These are phyloP conservation scores for Dioscorea alata DNA, from an alignment of 106 monocot genomes.

Conservation along the genomic window DNA sequence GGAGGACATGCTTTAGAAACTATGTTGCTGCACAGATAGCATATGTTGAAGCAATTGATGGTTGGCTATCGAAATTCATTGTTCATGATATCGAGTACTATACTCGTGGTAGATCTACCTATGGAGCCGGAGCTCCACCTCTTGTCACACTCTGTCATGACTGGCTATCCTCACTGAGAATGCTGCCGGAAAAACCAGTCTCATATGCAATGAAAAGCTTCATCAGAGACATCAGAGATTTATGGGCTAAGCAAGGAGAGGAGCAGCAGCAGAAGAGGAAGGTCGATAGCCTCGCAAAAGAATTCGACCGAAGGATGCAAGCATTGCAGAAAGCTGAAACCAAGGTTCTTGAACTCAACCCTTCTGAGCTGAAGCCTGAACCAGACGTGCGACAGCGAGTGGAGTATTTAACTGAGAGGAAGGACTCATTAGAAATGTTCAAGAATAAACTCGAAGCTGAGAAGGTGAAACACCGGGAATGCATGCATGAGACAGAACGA, in stretches of 20 bases:
- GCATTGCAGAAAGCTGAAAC: slow-evolving; percentile 67
- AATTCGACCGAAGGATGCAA: slow-evolving; percentile 47
- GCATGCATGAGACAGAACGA: slow-evolving; percentile 72
- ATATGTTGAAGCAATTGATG: slow-evolving; percentile 77
- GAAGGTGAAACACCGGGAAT: slow-evolving; percentile 68
- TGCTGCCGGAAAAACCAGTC: slow-evolving; percentile 58
- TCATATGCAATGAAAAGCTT: slow-evolving; percentile 58
- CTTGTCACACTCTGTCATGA: slow-evolving; percentile 59
- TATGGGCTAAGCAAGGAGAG: slow-evolving; percentile 82
- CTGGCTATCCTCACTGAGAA: slow-evolving; percentile 52
- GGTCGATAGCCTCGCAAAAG: slow-evolving; percentile 77
- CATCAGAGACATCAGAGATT: slow-evolving; percentile 41
- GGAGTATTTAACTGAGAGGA: slow-evolving; percentile 58
- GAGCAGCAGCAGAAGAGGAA: slow-evolving; percentile 94
- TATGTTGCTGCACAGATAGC: slow-evolving; percentile 66
- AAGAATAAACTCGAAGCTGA: slow-evolving; percentile 60
- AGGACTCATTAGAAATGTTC: slow-evolving; percentile 41
- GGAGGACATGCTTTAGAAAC: slow-evolving; percentile 60
- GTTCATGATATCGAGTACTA: slow-evolving; percentile 53
- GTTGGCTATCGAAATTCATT: slow-evolving; percentile 88
- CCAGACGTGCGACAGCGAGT: slow-evolving; percentile 40
- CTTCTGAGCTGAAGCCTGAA: slow-evolving; percentile 50
- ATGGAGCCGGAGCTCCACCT: slow-evolving; percentile 33
- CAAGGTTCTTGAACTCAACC: slow-evolving; percentile 63
- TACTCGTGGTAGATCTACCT: slow-evolving; percentile 32